Conservation (phyloP, 1,139 yeast genomes). For the Debaryomyces singareniensis region DNA sequence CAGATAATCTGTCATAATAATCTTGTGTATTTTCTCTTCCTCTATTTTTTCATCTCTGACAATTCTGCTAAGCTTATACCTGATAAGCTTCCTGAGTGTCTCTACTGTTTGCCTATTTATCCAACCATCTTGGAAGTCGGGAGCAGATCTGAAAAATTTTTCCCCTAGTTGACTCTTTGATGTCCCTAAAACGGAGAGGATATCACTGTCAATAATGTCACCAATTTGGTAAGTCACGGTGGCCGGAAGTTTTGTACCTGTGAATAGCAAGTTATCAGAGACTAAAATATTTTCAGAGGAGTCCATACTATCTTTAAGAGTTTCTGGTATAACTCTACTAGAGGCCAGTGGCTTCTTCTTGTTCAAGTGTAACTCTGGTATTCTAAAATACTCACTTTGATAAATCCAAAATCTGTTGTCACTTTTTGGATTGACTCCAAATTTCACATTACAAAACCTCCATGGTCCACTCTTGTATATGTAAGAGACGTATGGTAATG, state of each 20-base stretch:
- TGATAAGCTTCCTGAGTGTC: constrained; percentile 59
- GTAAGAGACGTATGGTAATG: constrained; percentile 79
- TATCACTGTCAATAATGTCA: constrained; percentile 65
- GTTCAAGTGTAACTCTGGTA: constrained; percentile 27
- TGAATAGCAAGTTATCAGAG: constrained; percentile 55
- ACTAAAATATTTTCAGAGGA: constrained; percentile 19
- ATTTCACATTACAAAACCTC: constrained; percentile 79
- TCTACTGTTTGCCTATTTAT: constrained; percentile 54
- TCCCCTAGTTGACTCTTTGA: constrained; percentile 25
- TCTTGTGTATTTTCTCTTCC: constrained; percentile 32
- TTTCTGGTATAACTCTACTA: constrained; percentile 12
- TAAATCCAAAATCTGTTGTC: constrained; percentile 52
- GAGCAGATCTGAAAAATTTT: constrained; percentile 36
- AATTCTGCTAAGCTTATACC: constrained; percentile 63
- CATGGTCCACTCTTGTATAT: constrained; percentile 89
- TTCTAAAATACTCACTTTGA: constrained; percentile 83
- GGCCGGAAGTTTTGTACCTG: constrained; percentile 64
- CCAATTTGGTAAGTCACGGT: constrained; percentile 78
- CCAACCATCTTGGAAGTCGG: constrained; percentile 69
- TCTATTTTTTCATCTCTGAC: constrained; percentile 39
- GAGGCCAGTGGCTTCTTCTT: constrained; percentile 5
- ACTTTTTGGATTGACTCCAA: constrained; percentile 71
- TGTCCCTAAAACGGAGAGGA: constrained; percentile 41
- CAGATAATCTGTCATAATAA: constrained; percentile 35
- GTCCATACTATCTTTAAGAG: constrained; percentile 10